Conservation (phyloP, 176 grass and related monocot species). For the Cocos nucifera region DNA sequence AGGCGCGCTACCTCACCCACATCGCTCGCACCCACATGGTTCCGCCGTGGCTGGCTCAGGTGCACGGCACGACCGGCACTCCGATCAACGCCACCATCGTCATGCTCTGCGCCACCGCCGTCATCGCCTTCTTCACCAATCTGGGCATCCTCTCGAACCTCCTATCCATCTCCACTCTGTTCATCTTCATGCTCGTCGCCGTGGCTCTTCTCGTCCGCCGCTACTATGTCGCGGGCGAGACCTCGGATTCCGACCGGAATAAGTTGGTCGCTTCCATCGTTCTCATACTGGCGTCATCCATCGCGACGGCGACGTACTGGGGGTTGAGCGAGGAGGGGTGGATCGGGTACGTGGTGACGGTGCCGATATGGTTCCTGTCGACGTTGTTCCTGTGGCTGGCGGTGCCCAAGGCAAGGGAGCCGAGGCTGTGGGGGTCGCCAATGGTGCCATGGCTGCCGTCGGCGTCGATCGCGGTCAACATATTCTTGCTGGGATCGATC, state of each 20-base stretch:
- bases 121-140: constrained; percentile 50
- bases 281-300: constrained; percentile 24
- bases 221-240: constrained; percentile 42
- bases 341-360: constrained; percentile 25
- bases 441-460: constrained; percentile 40
- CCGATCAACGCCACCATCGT: constrained; percentile 38
- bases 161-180: constrained; percentile 58
- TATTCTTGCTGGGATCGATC: constrained; percentile 91
- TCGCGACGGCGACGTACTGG: constrained; percentile 30
- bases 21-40: constrained; percentile 52
- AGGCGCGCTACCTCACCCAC: constrained; percentile 65
- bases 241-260: constrained; percentile 9
- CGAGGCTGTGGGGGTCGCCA: constrained; percentile 35
- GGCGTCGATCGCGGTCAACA: constrained; percentile 46
- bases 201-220: constrained; percentile 50
- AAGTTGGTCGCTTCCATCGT: constrained; percentile 26
- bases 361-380: constrained; percentile 27
- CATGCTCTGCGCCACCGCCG: constrained; percentile 46
- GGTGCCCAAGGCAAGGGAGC: constrained; percentile 36
- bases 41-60: constrained; percentile 39
- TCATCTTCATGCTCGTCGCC: constrained; percentile 71
- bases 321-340: constrained; percentile 14
- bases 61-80: constrained; percentile 31
- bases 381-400: constrained; percentile 18
- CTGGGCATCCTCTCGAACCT: constrained; percentile 49